Conservation (phyloP, 2,329 filamentous ascomycete genomes). For the Alternaria rosae region DNA sequence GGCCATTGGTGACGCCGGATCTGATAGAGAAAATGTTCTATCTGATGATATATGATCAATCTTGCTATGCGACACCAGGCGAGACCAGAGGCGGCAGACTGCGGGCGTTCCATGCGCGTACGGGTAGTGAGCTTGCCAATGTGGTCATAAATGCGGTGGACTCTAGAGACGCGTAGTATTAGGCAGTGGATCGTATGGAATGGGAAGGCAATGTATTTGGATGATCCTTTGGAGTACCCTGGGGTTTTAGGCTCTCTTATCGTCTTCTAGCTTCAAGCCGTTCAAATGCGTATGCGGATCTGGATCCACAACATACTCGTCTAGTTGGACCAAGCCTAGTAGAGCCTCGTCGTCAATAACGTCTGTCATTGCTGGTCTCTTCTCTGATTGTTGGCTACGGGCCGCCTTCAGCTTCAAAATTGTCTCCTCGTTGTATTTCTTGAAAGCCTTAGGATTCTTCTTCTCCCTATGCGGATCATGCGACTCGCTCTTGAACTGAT, state of each 20-base stretch:
- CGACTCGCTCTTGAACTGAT: slow-evolving; percentile 43
- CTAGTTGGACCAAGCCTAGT: slow-evolving; percentile 37
- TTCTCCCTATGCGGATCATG: slow-evolving; percentile 35
- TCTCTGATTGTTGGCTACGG: slow-evolving; percentile 41
- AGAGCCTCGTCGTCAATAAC: slow-evolving; percentile 46
- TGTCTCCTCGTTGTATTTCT: slow-evolving; percentile 35
- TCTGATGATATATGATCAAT: neutral
- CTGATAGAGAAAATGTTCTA: slow-evolving; percentile 5
- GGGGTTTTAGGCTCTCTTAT: neutral
- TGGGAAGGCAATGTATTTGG: neutral
- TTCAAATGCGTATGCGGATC: slow-evolving; percentile 23
- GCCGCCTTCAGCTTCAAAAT: slow-evolving; percentile 36
- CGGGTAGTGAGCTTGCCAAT: neutral
- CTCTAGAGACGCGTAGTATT: neutral
- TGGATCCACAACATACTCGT: slow-evolving; percentile 14
- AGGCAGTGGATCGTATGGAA: neutral
- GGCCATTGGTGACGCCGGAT: neutral
- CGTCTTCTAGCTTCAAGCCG: slow-evolving; percentile 32
- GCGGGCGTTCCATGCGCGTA: neutral
- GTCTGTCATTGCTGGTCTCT: slow-evolving; percentile 35
- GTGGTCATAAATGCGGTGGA: neutral
- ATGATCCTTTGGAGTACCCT: too few relatives aligned
- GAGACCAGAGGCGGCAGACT: neutral
- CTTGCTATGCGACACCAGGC: neutral
- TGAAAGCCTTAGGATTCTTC: slow-evolving; percentile 45